A percentile compares a stretch with the other conserved stretches of the same genome.
Evolutionary conservation across 805 yeast species (phyloP).

Genomic region (Monosporozyma solicola): DNA sequence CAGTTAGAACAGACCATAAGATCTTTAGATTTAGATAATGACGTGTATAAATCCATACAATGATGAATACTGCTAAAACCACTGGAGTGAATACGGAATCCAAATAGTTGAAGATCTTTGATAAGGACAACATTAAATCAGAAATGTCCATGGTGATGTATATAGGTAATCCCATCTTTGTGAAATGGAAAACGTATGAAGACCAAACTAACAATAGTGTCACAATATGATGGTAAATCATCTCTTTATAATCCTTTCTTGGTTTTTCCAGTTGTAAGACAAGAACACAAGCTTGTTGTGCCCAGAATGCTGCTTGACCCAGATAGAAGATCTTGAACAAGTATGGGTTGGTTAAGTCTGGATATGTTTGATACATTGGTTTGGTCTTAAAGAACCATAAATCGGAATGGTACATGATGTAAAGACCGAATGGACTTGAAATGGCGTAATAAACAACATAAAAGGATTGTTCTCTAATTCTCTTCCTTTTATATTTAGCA

Average conservation of each 20-base stretch:
- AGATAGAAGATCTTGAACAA: conserved; percentile 75
- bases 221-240: conserved; percentile 86
- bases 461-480: conserved; percentile 93
- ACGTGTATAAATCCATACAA: conserved; percentile 79
- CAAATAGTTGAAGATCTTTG: conserved; percentile 82
- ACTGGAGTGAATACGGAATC: conserved; percentile 57
- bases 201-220: conserved; percentile 80
- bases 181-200: conserved; percentile 89
- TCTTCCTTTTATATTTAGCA: conserved; percentile 48
- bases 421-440: conserved; percentile 83
- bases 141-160: conserved; percentile 95
- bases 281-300: conserved; percentile 84
- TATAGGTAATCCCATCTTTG: conserved; percentile 88
- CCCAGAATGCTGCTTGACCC: conserved; percentile 95
- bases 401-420: conserved; percentile 76
- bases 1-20: conserved; percentile 77
- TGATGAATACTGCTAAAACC: conserved; percentile 58
- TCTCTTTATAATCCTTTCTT: conserved; percentile 85
- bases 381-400: conserved; percentile 85
- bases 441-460: conserved; percentile 70
- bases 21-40: conserved; percentile 77
- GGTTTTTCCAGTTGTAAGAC: conserved; percentile 86
- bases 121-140: conserved; percentile 75
- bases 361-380: conserved; percentile 71
- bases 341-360: conserved; percentile 66